Conservation (phyloP, 148 eudicot genomes). For the Nepenthes gracilis region DNA sequence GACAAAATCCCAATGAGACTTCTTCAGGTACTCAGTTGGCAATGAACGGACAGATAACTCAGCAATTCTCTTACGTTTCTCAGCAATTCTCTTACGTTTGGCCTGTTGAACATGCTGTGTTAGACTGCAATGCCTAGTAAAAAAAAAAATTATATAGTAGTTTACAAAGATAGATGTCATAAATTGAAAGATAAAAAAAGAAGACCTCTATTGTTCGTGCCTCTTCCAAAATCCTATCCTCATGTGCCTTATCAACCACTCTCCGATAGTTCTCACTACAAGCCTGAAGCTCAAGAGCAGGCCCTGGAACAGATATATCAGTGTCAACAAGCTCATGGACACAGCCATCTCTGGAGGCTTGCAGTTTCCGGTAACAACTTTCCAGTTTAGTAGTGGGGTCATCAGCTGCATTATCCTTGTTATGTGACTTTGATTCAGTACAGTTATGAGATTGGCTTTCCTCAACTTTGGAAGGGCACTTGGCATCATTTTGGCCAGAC, state of each 20-base stretch:
- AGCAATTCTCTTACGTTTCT: constrained; percentile 55
- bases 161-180: background rate
- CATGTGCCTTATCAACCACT: constrained; percentile 47
- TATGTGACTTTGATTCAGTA: constrained; percentile 23
- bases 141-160: background rate
- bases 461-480: constrained; percentile 12
- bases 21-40: constrained; percentile 29
- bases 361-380: constrained; percentile 15
- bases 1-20: constrained; percentile 85
- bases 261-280: constrained; percentile 26
- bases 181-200: constrained; percentile 4
- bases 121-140: background rate
- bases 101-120: constrained; percentile 33
- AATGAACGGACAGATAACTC: constrained; percentile 46
- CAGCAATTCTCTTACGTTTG: constrained; percentile 67
- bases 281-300: constrained; percentile 25
- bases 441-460: constrained; percentile 12
- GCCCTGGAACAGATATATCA: constrained; percentile 18
- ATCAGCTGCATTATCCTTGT: constrained; percentile 7
- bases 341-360: constrained; percentile 22
- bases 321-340: constrained; percentile 15
- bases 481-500: constrained; percentile 25
- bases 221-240: constrained; percentile 82
- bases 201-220: constrained; percentile 78
- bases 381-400: constrained; percentile 7